Evolutionary conservation across 2,329 filamentous ascomycete genomes (phyloP).

Genomic region (Penicillium sp.): DNA sequence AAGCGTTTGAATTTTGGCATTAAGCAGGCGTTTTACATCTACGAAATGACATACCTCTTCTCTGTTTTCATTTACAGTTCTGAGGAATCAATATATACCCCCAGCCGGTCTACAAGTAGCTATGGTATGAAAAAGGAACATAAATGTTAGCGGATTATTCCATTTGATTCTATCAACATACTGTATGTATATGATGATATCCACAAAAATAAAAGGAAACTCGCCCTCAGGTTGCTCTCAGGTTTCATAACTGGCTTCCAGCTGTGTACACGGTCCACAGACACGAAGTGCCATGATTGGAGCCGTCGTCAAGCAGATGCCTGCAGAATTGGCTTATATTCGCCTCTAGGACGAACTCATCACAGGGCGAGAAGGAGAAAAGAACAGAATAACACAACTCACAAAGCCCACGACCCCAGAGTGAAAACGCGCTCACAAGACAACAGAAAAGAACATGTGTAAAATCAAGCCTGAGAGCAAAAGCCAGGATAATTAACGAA

Average conservation of each 20-base stretch:
- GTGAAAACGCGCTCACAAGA: not conserved
- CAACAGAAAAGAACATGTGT: not conserved
- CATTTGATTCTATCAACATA: not conserved
- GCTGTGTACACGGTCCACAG: not conserved
- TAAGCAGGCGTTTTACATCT: constrained; percentile 1
- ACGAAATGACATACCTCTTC: constrained; percentile 4
- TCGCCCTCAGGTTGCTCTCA: constrained; percentile 13
- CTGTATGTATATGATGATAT: not conserved
- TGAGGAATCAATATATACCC: not conserved
- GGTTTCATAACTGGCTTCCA: constrained; percentile 6
- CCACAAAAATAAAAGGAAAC: not conserved
- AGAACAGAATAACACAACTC: not conserved
- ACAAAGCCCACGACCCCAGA: not conserved
- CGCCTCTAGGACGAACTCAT: constrained; percentile 5
- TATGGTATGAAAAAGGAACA: not conserved
- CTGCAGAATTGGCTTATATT: constrained; percentile 12
- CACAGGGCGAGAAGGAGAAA: constrained; percentile 3
- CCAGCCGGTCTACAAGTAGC: not conserved
- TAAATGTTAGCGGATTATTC: not conserved
- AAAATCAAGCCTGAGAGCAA: not conserved
- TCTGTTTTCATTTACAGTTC: not conserved
- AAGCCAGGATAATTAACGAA: not conserved
- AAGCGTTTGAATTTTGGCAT: constrained; percentile 2
- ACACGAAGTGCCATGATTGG: not conserved
- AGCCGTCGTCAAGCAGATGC: constrained; percentile 7